phyloP scores from a whole-genome alignment of 495 filamentous ascomycete genomes.

The Pseudoneurospora amorphoporcata region DNA sequence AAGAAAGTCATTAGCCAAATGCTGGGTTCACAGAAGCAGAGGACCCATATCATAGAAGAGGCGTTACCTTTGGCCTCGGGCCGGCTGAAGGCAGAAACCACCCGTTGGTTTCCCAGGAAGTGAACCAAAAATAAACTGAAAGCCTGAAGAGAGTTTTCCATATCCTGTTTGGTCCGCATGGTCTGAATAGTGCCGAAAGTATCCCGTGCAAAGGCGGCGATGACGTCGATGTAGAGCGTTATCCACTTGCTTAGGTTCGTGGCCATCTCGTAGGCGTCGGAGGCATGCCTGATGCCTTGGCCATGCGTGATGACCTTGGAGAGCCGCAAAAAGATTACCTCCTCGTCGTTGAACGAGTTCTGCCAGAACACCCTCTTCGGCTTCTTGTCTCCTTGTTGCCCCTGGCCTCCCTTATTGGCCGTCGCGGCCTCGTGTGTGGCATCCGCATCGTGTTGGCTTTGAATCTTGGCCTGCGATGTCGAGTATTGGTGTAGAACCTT shows the following conservation, averaged over 20 bases:
- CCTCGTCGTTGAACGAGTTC: constrained; percentile 38
- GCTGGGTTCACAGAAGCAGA: background rate
- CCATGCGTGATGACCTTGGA: constrained; percentile 34
- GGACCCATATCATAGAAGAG: constrained; percentile 4
- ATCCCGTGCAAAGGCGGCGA: constrained; percentile 31
- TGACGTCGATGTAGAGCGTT: constrained; percentile 31
- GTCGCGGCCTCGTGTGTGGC: constrained; percentile 13
- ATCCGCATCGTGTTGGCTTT: background rate
- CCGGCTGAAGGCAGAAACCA: constrained; percentile 34
- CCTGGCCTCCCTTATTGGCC: constrained; percentile 2
- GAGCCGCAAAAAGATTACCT: constrained; percentile 42
- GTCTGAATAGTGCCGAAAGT: constrained; percentile 26
- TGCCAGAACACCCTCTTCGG: constrained; percentile 29
- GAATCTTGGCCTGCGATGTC: constrained; percentile 28
- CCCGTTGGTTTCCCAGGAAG: constrained; percentile 39
- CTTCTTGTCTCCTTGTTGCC: constrained; percentile 9
- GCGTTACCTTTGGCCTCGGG: constrained; percentile 34
- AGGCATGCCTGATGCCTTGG: constrained; percentile 20
- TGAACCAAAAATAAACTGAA: constrained; percentile 41
- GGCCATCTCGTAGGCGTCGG: constrained; percentile 28
- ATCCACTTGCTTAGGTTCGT: constrained; percentile 32
- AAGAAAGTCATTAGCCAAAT: constrained; percentile 7
- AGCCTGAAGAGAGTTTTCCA: constrained; percentile 42
- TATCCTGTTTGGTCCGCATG: constrained; percentile 32
- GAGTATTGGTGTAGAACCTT: constrained; percentile 51